Evolutionary conservation across 208 protist species (phyloP).

Genomic region (Trypanosoma caninum): DNA sequence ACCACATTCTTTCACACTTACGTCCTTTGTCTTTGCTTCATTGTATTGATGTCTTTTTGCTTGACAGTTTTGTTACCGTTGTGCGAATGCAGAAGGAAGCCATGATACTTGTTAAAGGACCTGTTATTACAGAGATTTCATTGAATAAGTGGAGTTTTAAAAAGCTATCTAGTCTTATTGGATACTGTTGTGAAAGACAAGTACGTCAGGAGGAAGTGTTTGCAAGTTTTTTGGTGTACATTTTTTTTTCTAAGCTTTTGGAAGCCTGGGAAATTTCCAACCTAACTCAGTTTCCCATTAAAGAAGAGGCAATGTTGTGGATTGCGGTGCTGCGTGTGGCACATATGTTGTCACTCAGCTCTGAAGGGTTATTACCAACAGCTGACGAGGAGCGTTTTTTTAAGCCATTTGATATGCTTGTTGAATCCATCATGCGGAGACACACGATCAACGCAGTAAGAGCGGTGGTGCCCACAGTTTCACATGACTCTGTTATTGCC

Average conservation of each 20-base stretch:
- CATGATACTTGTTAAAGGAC: slow-evolving; percentile 27
- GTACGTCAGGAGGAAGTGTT: slow-evolving; percentile 23
- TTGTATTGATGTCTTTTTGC: slow-evolving; percentile 36
- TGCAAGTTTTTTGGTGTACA: slow-evolving; percentile 25
- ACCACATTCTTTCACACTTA: slow-evolving; percentile 38
- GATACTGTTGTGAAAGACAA: slow-evolving; percentile 16
- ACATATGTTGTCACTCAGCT: slow-evolving; percentile 6
- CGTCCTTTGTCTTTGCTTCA: slow-evolving; percentile 43
- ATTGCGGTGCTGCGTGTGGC: slow-evolving; percentile 1
- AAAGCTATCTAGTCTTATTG: slow-evolving; percentile 7
- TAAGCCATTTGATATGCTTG: slow-evolving; percentile 9
- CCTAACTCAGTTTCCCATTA: slow-evolving; percentile 6
- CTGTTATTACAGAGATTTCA: slow-evolving; percentile 10
- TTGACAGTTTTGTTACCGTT: slow-evolving; percentile 64
- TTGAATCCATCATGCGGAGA: slow-evolving; percentile 3
- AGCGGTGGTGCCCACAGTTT: neutral
- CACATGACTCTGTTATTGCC: neutral
- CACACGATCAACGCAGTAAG: slow-evolving; percentile 6
- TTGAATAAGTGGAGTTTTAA: slow-evolving; percentile 18
- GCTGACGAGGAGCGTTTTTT: slow-evolving; percentile 17
- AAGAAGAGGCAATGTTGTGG: slow-evolving; percentile 19
- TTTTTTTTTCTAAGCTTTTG: slow-evolving; percentile 25
- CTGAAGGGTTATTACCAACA: neutral
- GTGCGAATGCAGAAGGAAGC: slow-evolving; percentile 27
- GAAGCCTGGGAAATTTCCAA: neutral